These are phyloP conservation scores for Puccinia coronata DNA, from an alignment of 1,284 basidiomycete species.

Conservation along the genomic window DNA sequence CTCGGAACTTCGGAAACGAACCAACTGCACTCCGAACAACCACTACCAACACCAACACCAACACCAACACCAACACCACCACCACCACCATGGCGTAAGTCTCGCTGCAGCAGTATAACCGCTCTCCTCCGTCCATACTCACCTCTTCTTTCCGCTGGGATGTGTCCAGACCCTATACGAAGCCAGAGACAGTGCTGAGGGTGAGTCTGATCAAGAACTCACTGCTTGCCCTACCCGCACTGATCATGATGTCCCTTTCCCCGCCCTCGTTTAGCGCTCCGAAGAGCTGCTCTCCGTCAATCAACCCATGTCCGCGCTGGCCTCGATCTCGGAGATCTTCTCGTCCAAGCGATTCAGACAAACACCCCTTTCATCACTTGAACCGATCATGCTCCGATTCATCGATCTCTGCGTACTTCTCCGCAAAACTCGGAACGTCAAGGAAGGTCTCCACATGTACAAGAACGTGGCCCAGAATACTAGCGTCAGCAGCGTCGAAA, in stretches of 20 bases:
- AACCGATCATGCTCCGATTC: slow-evolving; percentile 88
- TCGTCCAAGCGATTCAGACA: slow-evolving; percentile 89
- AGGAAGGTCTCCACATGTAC: slow-evolving; percentile 82
- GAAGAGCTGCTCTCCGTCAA: slow-evolving; percentile 88
- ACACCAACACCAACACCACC: not conserved
- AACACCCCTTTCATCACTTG: slow-evolving; percentile 82
- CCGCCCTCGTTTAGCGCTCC: slow-evolving; percentile 64
- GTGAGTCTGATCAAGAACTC: slow-evolving; percentile 39
- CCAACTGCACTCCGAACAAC: not conserved
- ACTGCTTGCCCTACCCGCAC: slow-evolving; percentile 3
- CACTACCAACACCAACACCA: not conserved
- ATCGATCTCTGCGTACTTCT: slow-evolving; percentile 94
- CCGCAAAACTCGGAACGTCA: slow-evolving; percentile 88
- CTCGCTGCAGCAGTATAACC: not conserved
- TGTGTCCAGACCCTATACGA: slow-evolving; percentile 69
- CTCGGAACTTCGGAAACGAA: not conserved
- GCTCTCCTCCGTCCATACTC: not conserved
- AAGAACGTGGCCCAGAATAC: slow-evolving; percentile 88
- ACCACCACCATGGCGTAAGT: slow-evolving; percentile 27
- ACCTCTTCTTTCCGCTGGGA: not conserved
- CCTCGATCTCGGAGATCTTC: slow-evolving; percentile 88
- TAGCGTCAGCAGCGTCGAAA: slow-evolving; percentile 86
- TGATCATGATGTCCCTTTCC: slow-evolving; percentile 8
- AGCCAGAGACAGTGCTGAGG: slow-evolving; percentile 87
- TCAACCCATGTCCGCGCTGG: slow-evolving; percentile 81